A percentile compares a stretch with the other conserved stretches of the same genome.
These are phyloP conservation scores for Ceratocystis colombiana DNA, from an alignment of 2,329 filamentous ascomycete species.

Conservation along the genomic window DNA sequence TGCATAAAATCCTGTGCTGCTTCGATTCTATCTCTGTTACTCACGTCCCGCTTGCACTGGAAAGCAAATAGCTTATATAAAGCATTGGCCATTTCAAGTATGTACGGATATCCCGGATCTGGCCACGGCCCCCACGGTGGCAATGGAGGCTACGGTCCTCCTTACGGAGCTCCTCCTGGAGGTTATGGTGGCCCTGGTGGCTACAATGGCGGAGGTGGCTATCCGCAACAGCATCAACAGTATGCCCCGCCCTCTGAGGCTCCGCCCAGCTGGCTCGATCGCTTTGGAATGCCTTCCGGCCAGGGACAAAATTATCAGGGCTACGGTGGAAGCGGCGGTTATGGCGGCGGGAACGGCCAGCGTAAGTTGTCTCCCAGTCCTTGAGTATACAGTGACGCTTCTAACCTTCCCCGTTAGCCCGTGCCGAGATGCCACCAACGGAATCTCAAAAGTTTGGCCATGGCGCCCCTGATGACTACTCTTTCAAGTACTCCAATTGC, in stretches of 20 bases:
- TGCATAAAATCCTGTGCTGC: too few species aligned
- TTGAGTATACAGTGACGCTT: too few species aligned
- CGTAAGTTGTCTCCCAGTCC: slow-evolving; percentile 2
- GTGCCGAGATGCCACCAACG: slow-evolving; percentile 36
- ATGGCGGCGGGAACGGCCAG: not conserved
- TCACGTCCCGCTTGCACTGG: not conserved
- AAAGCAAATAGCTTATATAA: not conserved
- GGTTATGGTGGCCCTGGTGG: slow-evolving; percentile 28
- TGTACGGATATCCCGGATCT: slow-evolving; percentile 26
- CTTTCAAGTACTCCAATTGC: slow-evolving; percentile 67
- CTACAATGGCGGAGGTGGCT: slow-evolving; percentile 30
- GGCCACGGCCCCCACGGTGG: slow-evolving; percentile 25
- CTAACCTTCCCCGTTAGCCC: slow-evolving; percentile 7
- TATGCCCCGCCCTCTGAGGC: slow-evolving; percentile 28
- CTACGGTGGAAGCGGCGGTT: slow-evolving; percentile 1
- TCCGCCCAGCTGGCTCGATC: slow-evolving; percentile 26
- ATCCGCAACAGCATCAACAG: slow-evolving; percentile 27
- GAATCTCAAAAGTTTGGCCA: slow-evolving; percentile 51
- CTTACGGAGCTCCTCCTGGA: slow-evolving; percentile 26
- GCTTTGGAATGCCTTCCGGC: slow-evolving; percentile 26
- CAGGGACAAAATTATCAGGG: slow-evolving; percentile 13
- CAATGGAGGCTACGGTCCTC: slow-evolving; percentile 24
- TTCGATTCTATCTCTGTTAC: not conserved
- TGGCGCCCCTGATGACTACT: slow-evolving; percentile 58
- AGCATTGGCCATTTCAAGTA: slow-evolving; percentile 3